phyloP scores from a whole-genome alignment of 2,329 filamentous ascomycete species.

The Trichoderma sp. region DNA sequence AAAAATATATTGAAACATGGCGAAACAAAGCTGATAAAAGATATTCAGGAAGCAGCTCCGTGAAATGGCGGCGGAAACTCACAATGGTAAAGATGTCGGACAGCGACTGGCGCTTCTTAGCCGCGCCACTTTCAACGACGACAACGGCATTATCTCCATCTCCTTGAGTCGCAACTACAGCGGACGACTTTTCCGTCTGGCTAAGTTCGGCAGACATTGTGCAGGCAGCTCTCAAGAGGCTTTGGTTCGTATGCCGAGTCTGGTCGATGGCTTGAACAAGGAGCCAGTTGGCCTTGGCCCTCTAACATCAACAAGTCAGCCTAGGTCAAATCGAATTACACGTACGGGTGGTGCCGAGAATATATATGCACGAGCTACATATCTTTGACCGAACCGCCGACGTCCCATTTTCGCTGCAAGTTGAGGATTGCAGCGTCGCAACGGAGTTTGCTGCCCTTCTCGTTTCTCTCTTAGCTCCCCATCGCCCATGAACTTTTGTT shows the following conservation, averaged over 20 bases:
- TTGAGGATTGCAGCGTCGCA: not conserved
- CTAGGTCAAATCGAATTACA: not conserved
- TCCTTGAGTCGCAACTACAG: not conserved
- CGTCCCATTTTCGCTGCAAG: not conserved
- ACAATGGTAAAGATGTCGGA: slow-evolving; percentile 32
- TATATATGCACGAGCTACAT: not conserved
- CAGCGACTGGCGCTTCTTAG: slow-evolving; percentile 23
- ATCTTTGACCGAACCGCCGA: not conserved
- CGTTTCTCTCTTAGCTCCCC: not conserved
- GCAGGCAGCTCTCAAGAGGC: not conserved
- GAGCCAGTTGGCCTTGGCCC: not conserved
- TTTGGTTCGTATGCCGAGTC: not conserved
- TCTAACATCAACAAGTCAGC: not conserved
- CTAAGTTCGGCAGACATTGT: not conserved
- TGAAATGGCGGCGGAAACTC: not conserved
- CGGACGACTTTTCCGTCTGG: slow-evolving; percentile 1
- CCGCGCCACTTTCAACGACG: slow-evolving; percentile 11
- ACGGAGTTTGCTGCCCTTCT: not conserved
- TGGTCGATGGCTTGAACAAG: not conserved
- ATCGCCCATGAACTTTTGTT: slow-evolving; percentile 5
- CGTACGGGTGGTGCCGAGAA: not conserved
- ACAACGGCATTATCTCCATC: not conserved
- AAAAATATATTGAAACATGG: too few species aligned
- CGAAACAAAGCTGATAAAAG: not conserved
- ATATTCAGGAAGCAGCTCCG: not conserved